Conservation (phyloP, 306 rosid species). For the Cicer chorassanicum region DNA sequence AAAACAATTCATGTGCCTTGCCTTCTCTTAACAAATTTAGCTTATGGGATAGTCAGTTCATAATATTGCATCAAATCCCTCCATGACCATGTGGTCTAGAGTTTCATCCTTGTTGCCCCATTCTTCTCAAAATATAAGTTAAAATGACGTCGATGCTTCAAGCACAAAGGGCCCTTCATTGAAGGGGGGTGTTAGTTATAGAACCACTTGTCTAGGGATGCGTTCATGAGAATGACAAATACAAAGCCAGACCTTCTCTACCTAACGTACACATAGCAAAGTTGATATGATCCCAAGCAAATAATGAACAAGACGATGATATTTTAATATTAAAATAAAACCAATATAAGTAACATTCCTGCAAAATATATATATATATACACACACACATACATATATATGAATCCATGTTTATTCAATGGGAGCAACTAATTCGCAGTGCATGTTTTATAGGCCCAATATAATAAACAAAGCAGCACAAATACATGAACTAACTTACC, state of each 20-base stretch:
- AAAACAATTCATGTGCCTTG: conserved; percentile 1
- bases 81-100: conserved; percentile 3
- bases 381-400: not conserved
- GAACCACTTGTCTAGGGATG: conserved; percentile 5
- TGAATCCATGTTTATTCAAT: conserved; percentile 29
- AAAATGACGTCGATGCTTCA: not conserved
- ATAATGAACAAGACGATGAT: conserved; percentile 9
- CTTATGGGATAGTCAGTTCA: conserved; percentile 2
- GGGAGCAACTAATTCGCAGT: conserved; percentile 24
- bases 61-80: not conserved
- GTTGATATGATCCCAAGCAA: conserved; percentile 18
- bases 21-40: conserved; percentile 10
- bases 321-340: conserved; percentile 27
- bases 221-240: not conserved
- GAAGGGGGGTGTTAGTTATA: not conserved
- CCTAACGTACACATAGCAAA: conserved; percentile 32
- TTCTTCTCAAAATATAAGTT: conserved; percentile 12
- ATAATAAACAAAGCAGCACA: conserved; percentile 29
- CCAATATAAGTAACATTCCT: not conserved
- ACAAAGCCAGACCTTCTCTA: conserved; percentile 15
- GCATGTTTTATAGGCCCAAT: conserved; percentile 20
- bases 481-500: conserved; percentile 59
- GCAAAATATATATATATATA: not conserved
- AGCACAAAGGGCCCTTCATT: conserved; percentile 1
- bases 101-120: conserved; percentile 6